Base-by-base conservation (phyloP, 495 filamentous ascomycete species). In the Sordaria brevicollis region DNA sequence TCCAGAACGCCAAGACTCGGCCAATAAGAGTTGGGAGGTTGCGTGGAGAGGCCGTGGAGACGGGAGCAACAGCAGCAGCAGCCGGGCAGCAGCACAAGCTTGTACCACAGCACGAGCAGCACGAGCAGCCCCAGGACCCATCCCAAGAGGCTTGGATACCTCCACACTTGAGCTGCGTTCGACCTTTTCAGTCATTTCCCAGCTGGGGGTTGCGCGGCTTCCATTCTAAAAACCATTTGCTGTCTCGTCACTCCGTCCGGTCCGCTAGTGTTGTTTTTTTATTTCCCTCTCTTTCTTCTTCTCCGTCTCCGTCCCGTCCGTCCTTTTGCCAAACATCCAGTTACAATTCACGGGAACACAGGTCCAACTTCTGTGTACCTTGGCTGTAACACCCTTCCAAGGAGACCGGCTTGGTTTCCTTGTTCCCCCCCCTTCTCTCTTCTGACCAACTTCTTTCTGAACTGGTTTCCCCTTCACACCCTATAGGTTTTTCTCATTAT, bases 321-420 rank as follows among this genome's bases (percentile, higher is more conserved):
- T 15, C 25, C 25, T 31, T 31, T 17, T 31, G n/a, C 49, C 49
- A 31, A 62, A 31, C 49, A 62, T 62, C 8, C 49, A 62, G 49
- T 62, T 33, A 62, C 49, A n/a, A n/a, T n/a, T 31, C 25, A 31
- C 49, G 13, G 49, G 29, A 62, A 25, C 49, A 62, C 49, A 71
- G 25, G 33, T 65, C 25, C 65, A 70, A 70, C 70, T 71, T 73
- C 70, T 73, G 69, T 68, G 71, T 33, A 62, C 25, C 49, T 62
- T 62, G 25, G 49, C 49, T 62, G 49, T 62, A 17, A 62, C 49
- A 62, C 49, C 19, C 49, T 62, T 62, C 49, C 49, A 62, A 62
- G 49, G 49, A 62, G 49, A 62, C 49, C 49, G 49, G 49, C 25
- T 62, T 1, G 49, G 49, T 31, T 43, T 68, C 57, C 17, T 68